phyloP scores from a whole-genome alignment of 2,329 filamentous ascomycete species.

The Pseudogymnoascus destructans region DNA sequence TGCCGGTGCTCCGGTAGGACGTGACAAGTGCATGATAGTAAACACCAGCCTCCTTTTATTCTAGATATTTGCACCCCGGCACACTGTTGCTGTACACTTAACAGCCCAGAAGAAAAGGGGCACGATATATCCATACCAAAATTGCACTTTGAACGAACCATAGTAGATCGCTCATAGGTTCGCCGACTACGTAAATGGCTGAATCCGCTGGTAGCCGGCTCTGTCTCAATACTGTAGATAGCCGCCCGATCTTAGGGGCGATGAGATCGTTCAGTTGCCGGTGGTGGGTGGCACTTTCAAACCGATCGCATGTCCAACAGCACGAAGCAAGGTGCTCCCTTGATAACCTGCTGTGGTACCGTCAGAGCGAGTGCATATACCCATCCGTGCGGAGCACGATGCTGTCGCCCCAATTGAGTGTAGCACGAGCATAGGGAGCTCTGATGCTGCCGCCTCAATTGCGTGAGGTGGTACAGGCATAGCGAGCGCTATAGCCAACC shows the following conservation, averaged over 20 bases:
- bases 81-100: background rate
- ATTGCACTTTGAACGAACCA: background rate
- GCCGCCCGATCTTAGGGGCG: background rate
- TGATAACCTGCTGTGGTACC: background rate
- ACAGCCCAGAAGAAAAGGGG: background rate
- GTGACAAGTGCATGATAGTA: background rate
- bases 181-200: background rate
- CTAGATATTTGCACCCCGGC: background rate
- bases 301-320: background rate
- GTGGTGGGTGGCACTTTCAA: background rate
- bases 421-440: background rate
- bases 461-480: background rate
- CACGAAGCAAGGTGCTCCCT: background rate
- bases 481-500: background rate
- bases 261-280: background rate
- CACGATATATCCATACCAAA: background rate
- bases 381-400: background rate
- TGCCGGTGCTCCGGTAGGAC: background rate
- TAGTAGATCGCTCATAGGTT: background rate
- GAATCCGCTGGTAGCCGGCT: background rate
- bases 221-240: slow-evolving; percentile 5
- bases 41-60: background rate
- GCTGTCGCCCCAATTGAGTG: background rate
- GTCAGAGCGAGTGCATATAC: background rate
- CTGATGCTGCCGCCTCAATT: background rate